Evolutionary conservation across 495 filamentous ascomycete species (phyloP), one percentile per base, ranked within the genome.

Genomic region (Talaromyces stipitatus): DNA sequence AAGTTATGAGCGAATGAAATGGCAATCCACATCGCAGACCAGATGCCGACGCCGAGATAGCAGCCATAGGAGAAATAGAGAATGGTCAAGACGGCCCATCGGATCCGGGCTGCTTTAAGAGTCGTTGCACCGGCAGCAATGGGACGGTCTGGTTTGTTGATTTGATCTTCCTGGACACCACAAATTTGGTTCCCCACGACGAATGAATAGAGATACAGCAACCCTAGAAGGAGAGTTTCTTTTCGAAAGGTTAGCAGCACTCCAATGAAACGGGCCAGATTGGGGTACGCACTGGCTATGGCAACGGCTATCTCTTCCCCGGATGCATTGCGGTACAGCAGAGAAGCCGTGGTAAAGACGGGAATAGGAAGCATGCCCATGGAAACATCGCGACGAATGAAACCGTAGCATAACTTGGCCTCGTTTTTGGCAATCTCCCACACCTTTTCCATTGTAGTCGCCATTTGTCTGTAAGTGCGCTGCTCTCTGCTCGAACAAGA

Each of bases 141-240:
- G 7, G 54, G 54, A n/a, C 54, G 54, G 20, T 55, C 54, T n/a
- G 54, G 54, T 18, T 55, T 55, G 38, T 55, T 55, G 16, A 55
- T 45, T 20, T 41, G 12, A 23, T 55, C 54, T 23, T 55, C 54
- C 16, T 46, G 32, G 2, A 55, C 54, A 8, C 54, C 54, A 23
- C 33, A 55, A 9, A 55, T 45, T 33, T 55, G 54, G 26, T 55
- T 55, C 1, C 54, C 33, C 24, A 55, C 33, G 16, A 55, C 54
- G n/a, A 55, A 55, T 11, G 33, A 28, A 22, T 55, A 55, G 22
- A 55, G 38, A 28, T 38, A 55, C n/a, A 55, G 23, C 6, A 28
- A 43, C 4, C 54, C 54, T 30, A 55, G 16, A 12, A 55, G 16
- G 9, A 41, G 26, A 5, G 33, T 43, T 55, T 55, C 54, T 55